phyloP scores from a whole-genome alignment of 805 yeast genomes.

The Wickerhamiella domercqiae region DNA sequence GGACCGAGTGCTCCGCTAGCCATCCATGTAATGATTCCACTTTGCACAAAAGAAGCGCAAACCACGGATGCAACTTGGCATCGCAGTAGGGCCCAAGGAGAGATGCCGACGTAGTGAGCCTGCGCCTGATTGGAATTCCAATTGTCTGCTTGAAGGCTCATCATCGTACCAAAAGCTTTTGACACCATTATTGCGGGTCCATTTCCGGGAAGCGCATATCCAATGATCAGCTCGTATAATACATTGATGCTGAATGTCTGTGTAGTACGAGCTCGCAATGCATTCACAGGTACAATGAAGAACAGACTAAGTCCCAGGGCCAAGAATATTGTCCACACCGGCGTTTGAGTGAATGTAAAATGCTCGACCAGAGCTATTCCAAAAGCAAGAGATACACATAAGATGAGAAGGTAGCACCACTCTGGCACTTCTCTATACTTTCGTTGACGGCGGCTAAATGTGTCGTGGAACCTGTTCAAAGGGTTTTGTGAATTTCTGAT shows the following conservation, averaged over 20 bases:
- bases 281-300: neutral
- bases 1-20: conserved; percentile 23
- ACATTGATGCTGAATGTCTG: conserved; percentile 38
- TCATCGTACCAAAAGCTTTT: conserved; percentile 37
- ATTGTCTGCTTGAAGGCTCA: conserved; percentile 49
- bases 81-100: conserved; percentile 14
- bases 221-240: conserved; percentile 40
- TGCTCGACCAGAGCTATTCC: conserved; percentile 31
- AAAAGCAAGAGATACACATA: conserved; percentile 25
- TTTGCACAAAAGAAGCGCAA: conserved; percentile 10
- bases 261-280: conserved; percentile 25
- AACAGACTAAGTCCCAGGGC: conserved; percentile 35
- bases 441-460: conserved; percentile 43
- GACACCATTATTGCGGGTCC: conserved; percentile 37
- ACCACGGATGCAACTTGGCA: conserved; percentile 10
- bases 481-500: conserved; percentile 17
- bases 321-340: conserved; percentile 45
- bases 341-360: conserved; percentile 28
- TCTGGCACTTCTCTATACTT: conserved; percentile 53
- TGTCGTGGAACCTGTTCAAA: conserved; percentile 28
- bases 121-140: conserved; percentile 41
- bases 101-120: conserved; percentile 33
- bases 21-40: conserved; percentile 26
- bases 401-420: conserved; percentile 38
- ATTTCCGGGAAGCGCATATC: conserved; percentile 40